A percentile compares a stretch with the other conserved stretches of the same genome.
Evolutionary conservation across 805 yeast genomes (phyloP).

Genomic region (Kodamaea kakaduensis): DNA sequence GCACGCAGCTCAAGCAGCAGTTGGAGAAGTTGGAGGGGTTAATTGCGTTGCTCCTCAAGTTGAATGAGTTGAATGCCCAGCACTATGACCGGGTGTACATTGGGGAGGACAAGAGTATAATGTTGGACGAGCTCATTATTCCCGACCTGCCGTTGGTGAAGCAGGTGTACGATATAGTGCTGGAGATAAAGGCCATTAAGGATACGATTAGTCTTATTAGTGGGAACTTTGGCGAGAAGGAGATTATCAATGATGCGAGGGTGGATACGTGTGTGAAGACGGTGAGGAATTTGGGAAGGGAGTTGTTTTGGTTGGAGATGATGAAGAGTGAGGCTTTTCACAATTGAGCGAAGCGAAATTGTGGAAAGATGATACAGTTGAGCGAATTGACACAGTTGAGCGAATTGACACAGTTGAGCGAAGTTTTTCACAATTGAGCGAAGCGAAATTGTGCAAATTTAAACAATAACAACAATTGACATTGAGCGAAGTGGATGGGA

Average conservation of each 20-base stretch:
- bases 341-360: too few relatives aligned
- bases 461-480: too few relatives aligned
- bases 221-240: constrained; percentile 39
- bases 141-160: constrained; percentile 37
- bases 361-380: too few relatives aligned
- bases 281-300: constrained; percentile 36
- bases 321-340: constrained; percentile 23
- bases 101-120: constrained; percentile 12
- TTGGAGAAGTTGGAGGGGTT: constrained; percentile 19
- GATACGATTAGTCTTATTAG: constrained; percentile 61
- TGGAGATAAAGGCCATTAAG: constrained; percentile 66
- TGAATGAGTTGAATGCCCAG: constrained; percentile 23
- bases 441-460: too few relatives aligned
- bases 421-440: too few relatives aligned
- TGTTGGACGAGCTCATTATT: constrained; percentile 33
- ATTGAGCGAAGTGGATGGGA: too few relatives aligned
- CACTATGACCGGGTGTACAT: constrained; percentile 18
- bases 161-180: constrained; percentile 60
- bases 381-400: too few relatives aligned
- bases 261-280: constrained; percentile 34
- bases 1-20: constrained; percentile 25
- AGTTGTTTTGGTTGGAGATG: constrained; percentile 39
- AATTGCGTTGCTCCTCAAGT: constrained; percentile 22
- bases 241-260: constrained; percentile 30
- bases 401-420: too few relatives aligned